Base-by-base conservation (phyloP, 371 early-diverging fungal species). In the Mycotypha africana region DNA sequence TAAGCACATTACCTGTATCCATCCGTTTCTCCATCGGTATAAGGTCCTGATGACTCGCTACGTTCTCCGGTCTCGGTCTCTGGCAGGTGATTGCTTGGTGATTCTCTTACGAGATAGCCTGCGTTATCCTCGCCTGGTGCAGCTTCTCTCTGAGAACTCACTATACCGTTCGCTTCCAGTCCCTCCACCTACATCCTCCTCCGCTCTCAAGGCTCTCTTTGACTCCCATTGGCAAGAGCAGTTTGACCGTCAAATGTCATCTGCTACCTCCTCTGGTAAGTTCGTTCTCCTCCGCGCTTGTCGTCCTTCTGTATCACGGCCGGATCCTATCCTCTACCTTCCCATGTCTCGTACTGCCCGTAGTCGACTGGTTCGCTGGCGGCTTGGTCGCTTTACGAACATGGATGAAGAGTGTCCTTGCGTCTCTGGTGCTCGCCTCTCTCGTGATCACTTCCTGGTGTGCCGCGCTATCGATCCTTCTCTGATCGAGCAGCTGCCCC, bases 361-460 rank as follows among this genome's bases (percentile, higher is more conserved):
- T 9, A 44, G 44, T 23, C 44, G 44, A 14, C 55, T 49, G 2
- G n/a, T 44, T n/a, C 45, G 50, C 6, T 49, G 50, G 43, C 43
- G 50, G 11, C 35, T 49, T 5, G 50, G 50, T 20, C 42, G 50
- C 32, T 26, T 49, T n/a, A 33, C 11, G 7, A 33, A 33, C 34
- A 33, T 33, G 34, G n/a, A 33, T n/a, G 34, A 33, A 33, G 34
- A 33, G n/a, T 33, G 34, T 12, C 42, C 42, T 19, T 42, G 31
- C 31, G 2, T 20, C 11, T 31, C 19, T 3, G 42, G 42, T 30
- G 31, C 19, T 19, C 28, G 4, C 9, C 10, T 42, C 0, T 20
- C 42, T 2, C 42, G 31, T 28, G 42, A 42, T 19, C 31, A 42
- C 19, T 30, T 42, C 20, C 12, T 42, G 0, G 28, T 28, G 2